A percentile compares a stretch with the other conserved stretches of the same genome.
phyloP scores from a whole-genome alignment of 1,139 yeast species.

The Candida dubliniensis region DNA sequence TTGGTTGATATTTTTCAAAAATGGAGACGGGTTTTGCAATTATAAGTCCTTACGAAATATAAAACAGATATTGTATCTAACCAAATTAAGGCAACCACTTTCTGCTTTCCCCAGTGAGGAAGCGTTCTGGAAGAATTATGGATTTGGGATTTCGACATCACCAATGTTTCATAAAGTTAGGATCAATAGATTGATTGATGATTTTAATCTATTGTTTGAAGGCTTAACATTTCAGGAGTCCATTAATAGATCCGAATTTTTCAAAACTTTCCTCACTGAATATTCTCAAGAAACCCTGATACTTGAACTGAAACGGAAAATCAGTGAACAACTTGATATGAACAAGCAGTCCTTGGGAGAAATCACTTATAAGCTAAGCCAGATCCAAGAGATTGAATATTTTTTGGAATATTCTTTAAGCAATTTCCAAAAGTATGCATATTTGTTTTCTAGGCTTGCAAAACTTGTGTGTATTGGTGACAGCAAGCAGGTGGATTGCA shows the following conservation, averaged over 20 bases:
- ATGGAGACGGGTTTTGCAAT: constrained; percentile 17
- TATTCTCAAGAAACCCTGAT: constrained; percentile 27
- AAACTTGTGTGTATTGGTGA: constrained; percentile 46
- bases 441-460: constrained; percentile 35
- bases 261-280: constrained; percentile 9
- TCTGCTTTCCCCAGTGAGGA: constrained; percentile 41
- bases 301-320: constrained; percentile 32
- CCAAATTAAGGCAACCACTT: constrained; percentile 36
- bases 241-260: constrained; percentile 17
- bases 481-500: constrained; percentile 45
- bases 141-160: constrained; percentile 25
- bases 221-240: constrained; percentile 31
- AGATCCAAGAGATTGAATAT: constrained; percentile 50
- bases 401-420: constrained; percentile 55
- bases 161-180: constrained; percentile 37
- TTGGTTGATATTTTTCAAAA: constrained; percentile 34
- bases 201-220: constrained; percentile 48
- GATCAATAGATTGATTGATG: constrained; percentile 49
- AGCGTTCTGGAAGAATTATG: constrained; percentile 40
- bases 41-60: constrained; percentile 39
- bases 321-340: constrained; percentile 19
- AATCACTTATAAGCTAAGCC: constrained; percentile 24
- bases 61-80: constrained; percentile 30
- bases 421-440: constrained; percentile 43
- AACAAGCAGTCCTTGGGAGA: constrained; percentile 21